Evolutionary conservation across 2,329 filamentous ascomycete species (phyloP).

Genomic region (Arthrobotrys sphaeroides): DNA sequence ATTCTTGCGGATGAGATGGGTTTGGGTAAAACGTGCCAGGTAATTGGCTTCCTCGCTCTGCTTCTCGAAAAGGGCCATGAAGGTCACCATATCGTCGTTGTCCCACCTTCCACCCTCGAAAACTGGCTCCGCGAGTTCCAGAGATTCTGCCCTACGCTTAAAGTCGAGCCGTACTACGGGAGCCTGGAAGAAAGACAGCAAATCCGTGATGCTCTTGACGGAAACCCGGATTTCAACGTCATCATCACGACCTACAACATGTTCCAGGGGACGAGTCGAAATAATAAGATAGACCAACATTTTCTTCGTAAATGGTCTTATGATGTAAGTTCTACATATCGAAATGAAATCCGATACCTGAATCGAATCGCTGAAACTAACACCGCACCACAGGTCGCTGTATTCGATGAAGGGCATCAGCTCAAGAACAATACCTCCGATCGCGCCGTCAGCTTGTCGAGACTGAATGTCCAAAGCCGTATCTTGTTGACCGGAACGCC

Average conservation of each 20-base stretch:
- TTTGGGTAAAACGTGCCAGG: slow-evolving; percentile 93
- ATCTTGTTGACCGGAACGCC: slow-evolving; percentile 90
- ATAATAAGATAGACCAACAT: slow-evolving; percentile 68
- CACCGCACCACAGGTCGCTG: slow-evolving; percentile 63
- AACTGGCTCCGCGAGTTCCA: slow-evolving; percentile 95
- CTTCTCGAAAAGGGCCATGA: slow-evolving; percentile 74
- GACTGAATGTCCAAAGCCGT: slow-evolving; percentile 81
- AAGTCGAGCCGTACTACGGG: slow-evolving; percentile 78
- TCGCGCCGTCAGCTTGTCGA: slow-evolving; percentile 79
- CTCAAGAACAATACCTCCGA: slow-evolving; percentile 88
- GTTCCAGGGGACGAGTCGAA: slow-evolving; percentile 62
- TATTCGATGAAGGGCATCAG: slow-evolving; percentile 95
- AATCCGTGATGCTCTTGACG: slow-evolving; percentile 73
- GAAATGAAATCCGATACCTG: not conserved
- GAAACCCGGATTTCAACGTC: slow-evolving; percentile 74
- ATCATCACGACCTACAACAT: slow-evolving; percentile 78
- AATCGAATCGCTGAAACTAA: not conserved
- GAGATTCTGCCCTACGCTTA: slow-evolving; percentile 80
- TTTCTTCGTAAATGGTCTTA: slow-evolving; percentile 71
- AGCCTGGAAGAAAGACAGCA: slow-evolving; percentile 72
- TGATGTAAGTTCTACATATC: slow-evolving; percentile 61
- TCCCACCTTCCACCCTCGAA: slow-evolving; percentile 90
- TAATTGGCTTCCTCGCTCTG: slow-evolving; percentile 89
- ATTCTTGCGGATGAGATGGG: slow-evolving; percentile 99
- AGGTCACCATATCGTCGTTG: slow-evolving; percentile 85